Base-by-base conservation (phyloP, 495 filamentous ascomycete species). In the Hypoxylon crocopeplum region DNA sequence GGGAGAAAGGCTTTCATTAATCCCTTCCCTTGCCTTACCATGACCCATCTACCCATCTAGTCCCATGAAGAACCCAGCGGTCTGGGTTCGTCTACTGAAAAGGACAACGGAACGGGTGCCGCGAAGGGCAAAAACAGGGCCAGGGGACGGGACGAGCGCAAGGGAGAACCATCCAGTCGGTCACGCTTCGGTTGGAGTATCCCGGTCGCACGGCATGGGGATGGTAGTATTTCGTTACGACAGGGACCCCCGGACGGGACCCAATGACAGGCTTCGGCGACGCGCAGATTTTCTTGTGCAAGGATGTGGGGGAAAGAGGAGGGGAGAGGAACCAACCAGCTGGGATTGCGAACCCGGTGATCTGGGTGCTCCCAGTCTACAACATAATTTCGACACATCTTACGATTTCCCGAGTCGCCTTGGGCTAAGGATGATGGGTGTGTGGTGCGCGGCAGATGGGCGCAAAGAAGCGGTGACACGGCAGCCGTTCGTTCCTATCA, bases 401-500 rank as follows among this genome's bases (percentile, higher is more conserved):
- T 46, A 51, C 56, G 47, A 59, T 39, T 40, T 24, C 30, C 41
- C 5, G 13, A 19, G 5, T 5, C 8, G 29, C 24, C 29, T 10
- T 36, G 45, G 45, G 19, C 10, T 36, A 12, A 17, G 7, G 16
- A 29, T 5, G 5, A 29, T 5, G 25, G 25, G 25, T 5, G 10
- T 5, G 10, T 10, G 10, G 10, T 29, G 25, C 5, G 5, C 5
- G 25, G 16, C 32, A 52, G 37, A 53, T 8, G 54, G 48, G 44
- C 34, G 48, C 38, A 64, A 59, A 58, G 48, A n/a, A 64, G 60
- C 60, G 60, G 60, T 64, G 60, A 64, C 60, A 64, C 60, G 25
- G 15, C 33, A 34, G 48, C 40, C 6, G n/a, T 17, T 40, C 21
- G 20, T 46, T 36, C 24, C 19, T 22, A 13, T 38, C 27, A n/a